A percentile compares a stretch with the other conserved stretches of the same genome.
These are phyloP conservation scores for Veloboletus limbatus DNA, from an alignment of 1,284 basidiomycete species.

Conservation along the genomic window DNA sequence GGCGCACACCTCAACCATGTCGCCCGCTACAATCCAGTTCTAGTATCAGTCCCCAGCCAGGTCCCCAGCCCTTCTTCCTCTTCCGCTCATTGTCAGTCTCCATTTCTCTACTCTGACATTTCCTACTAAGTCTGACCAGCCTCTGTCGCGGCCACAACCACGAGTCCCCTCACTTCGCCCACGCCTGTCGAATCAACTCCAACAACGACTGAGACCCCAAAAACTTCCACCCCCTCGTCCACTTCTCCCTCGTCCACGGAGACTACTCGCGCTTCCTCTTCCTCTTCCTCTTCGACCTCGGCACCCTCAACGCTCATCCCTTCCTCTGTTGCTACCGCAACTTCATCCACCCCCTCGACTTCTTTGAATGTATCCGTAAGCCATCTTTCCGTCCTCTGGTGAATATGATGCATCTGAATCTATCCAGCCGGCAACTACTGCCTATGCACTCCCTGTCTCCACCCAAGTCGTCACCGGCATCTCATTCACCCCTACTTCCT, in stretches of 20 bases:
- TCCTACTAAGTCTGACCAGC: not conserved
- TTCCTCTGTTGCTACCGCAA: slow-evolving; percentile 4
- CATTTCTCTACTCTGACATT: fast-evolving
- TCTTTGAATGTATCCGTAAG: slow-evolving; percentile 12
- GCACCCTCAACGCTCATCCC: not conserved
- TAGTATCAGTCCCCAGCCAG: no score
- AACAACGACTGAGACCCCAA: not conserved
- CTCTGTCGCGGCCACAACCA: slow-evolving; percentile 2
- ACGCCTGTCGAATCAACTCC: not conserved
- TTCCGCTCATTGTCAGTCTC: slow-evolving; percentile 1
- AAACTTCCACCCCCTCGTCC: not conserved
- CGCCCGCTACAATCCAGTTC: not conserved
- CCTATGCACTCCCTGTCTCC: not conserved
- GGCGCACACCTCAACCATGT: not conserved
- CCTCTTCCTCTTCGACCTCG: not conserved
- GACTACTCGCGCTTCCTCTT: not conserved
- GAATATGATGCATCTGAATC: not conserved
- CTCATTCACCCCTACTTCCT: slow-evolving; percentile 5
- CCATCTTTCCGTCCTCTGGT: not conserved
- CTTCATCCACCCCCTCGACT: slow-evolving; percentile 1
- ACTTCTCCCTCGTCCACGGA: not conserved
- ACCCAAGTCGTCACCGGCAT: not conserved
- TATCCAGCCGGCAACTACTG: slow-evolving; percentile 6
- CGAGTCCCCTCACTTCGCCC: fast-evolving
- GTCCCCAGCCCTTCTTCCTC: not conserved